Evolutionary conservation across 2,329 filamentous ascomycete species (phyloP), one percentile per base, ranked within the genome.

Genomic region (Blastomyces parvus): DNA sequence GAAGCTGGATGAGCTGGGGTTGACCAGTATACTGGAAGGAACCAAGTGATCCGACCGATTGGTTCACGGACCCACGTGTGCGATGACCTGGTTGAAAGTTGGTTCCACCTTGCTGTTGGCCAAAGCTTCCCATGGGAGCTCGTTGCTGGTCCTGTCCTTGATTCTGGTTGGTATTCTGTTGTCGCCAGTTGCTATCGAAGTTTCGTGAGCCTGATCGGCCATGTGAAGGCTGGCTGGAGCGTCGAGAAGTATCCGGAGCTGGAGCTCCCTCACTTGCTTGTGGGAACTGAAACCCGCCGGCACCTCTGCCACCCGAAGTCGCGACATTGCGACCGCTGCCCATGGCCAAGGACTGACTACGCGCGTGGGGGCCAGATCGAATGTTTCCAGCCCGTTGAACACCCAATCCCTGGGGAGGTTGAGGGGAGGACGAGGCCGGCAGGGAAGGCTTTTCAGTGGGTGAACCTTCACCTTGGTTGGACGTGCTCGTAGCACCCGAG

Each of bases 181-280:
- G 95, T 71, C 94, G 89, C 94, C 94, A 99, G 78, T 99, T 99
- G 71, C 92, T 88, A 69, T 99, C 94, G 72, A 97, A 97, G 78
- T 97, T 99, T 67, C 94, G 87, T 30, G 94, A 99, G 13, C 85
- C 85, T 40, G 87, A 88, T 66, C 94, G 86, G 67, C 85, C 87
- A 74, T 99, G 94, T 63, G 90, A 88, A 52, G 76, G 70, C 68
- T 85, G 83, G 27, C 66, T 65, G 25, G 40, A 8, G 14, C 66
- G 65, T 36, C 66, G 58, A 66, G 79, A 77, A 65, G 64, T 72
- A 74, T 63, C 72, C 74, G 64, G 59, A 42, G 78, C 75, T 68
- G 80, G 80, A 56, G 79, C 74, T 63, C 88, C 81, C 66, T 80
- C 80, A 22, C 78, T 80, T 59, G 80, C 74, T 69, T 81, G 77